Evolutionary conservation across 2,329 filamentous ascomycete species (phyloP).

Genomic region (Diaporthe sp.): DNA sequence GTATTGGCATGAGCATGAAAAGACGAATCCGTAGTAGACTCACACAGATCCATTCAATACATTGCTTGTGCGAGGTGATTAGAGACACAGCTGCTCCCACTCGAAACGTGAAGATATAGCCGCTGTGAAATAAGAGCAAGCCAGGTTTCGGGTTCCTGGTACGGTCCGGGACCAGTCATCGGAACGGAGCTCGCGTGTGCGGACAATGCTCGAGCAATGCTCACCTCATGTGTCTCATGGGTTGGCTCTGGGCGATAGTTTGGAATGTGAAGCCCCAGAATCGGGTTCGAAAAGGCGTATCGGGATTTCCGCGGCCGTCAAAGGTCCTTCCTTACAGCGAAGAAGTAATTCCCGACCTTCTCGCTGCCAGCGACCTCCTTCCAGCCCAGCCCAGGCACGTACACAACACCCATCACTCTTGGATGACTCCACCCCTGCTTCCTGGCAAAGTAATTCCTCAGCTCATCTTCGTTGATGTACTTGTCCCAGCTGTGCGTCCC

Average conservation of each 20-base stretch:
- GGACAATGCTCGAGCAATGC: background rate
- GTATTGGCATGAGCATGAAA: background rate
- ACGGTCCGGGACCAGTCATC: background rate
- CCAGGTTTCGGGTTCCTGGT: background rate
- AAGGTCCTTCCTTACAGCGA: constrained; percentile 75
- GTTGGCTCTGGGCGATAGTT: too few species aligned
- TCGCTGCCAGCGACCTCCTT: constrained; percentile 85
- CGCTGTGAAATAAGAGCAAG: background rate
- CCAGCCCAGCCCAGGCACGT: constrained; percentile 93
- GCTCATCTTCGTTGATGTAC: constrained; percentile 90
- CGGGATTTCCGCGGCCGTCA: background rate
- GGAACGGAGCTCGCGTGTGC: background rate
- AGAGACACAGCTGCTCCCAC: background rate
- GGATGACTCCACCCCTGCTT: constrained; percentile 71
- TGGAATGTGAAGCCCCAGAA: background rate
- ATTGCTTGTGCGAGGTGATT: background rate
- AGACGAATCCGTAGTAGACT: background rate
- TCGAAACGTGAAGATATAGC: background rate
- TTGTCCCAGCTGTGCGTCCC: constrained; percentile 98
- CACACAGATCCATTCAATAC: background rate
- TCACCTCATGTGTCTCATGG: background rate
- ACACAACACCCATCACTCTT: constrained; percentile 84
- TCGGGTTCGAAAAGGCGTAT: background rate
- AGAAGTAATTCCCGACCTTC: constrained; percentile 95
- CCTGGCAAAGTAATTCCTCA: constrained; percentile 69